Evolutionary conservation across 768 basidiomycete genomes (phyloP).

Genomic region (Pisolithus microcarpus): DNA sequence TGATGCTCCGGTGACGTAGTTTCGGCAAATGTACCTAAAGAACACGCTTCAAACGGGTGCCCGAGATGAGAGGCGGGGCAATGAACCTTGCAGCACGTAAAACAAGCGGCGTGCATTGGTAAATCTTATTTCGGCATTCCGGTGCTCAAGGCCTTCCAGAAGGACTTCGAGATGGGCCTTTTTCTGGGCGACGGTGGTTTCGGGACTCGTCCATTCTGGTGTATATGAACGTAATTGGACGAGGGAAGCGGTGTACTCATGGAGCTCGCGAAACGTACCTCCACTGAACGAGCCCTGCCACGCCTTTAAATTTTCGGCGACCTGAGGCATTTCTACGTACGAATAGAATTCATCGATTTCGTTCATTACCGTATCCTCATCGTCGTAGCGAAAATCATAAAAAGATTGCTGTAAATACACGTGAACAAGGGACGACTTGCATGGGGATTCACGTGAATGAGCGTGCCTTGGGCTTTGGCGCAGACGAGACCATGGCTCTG

Average conservation of each 20-base stretch:
- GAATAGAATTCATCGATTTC: conserved; percentile 98
- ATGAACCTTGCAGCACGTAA: conserved; percentile 84
- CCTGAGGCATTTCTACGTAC: conserved; percentile 90
- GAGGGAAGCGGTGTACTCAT: neutral
- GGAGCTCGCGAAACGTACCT: conserved; percentile 39
- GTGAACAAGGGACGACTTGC: conserved; percentile 13
- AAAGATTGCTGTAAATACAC: conserved; percentile 58
- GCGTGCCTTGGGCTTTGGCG: conserved; percentile 69
- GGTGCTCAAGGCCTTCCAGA: conserved; percentile 82
- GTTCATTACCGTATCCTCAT: conserved; percentile 92
- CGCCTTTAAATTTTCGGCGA: conserved; percentile 78
- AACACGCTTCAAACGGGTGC: conserved; percentile 8
- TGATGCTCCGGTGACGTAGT: conserved; percentile 91
- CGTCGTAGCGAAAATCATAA: conserved; percentile 92
- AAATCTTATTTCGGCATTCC: conserved; percentile 77
- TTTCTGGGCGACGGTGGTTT: conserved; percentile 51
- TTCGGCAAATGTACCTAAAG: conserved; percentile 80
- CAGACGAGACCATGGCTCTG: conserved; percentile 61
- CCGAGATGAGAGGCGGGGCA: neutral
- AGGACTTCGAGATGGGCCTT: conserved; percentile 72
- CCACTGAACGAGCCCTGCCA: conserved; percentile 80
- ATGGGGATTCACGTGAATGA: conserved; percentile 6
- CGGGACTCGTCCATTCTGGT: conserved; percentile 68
- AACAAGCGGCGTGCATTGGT: conserved; percentile 80
- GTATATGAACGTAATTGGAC: neutral